A percentile compares a stretch with the other conserved stretches of the same genome.
Evolutionary conservation across 805 yeast species (phyloP).

Genomic region (Ogataea paraovalis): DNA sequence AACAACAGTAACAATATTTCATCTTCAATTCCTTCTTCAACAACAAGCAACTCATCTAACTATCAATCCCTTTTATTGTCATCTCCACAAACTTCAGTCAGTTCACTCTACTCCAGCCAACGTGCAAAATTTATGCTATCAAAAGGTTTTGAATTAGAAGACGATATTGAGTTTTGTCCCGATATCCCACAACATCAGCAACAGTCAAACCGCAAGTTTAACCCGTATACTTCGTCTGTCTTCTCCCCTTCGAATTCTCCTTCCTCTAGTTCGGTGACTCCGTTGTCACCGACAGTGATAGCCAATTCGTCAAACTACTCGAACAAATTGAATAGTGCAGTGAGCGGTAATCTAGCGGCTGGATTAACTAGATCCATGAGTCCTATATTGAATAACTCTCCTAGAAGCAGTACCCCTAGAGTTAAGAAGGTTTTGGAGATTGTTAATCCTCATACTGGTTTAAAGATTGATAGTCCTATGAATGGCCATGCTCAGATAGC

Average conservation of each 20-base stretch:
- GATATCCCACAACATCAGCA: slow-evolving; percentile 33
- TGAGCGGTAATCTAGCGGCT: slow-evolving; percentile 1
- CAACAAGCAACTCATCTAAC: slow-evolving; percentile 17
- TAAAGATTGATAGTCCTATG: slow-evolving; percentile 52
- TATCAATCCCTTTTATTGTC: slow-evolving; percentile 24
- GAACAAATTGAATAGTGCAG: slow-evolving; percentile 1
- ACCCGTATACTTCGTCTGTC: slow-evolving; percentile 63
- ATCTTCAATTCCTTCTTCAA: slow-evolving; percentile 6
- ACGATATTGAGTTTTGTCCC: slow-evolving; percentile 63
- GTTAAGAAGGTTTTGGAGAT: slow-evolving; percentile 58
- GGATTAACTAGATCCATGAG: slow-evolving; percentile 10
- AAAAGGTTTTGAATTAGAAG: slow-evolving; percentile 59
- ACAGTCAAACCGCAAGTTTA: slow-evolving; percentile 40
- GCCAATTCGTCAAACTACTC: slow-evolving; percentile 13
- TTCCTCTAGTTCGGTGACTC: slow-evolving; percentile 21
- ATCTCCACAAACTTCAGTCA: slow-evolving; percentile 25
- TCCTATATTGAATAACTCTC: slow-evolving; percentile 20
- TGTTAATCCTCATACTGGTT: slow-evolving; percentile 57
- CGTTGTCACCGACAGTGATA: slow-evolving; percentile 10
- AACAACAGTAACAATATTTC: neutral
- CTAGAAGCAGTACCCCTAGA: slow-evolving; percentile 53
- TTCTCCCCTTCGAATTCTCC: slow-evolving; percentile 50
- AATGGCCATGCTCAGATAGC: slow-evolving; percentile 14
- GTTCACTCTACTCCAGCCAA: slow-evolving; percentile 23
- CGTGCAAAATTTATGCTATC: slow-evolving; percentile 54